These are phyloP conservation scores for Penicillium fuscoglaucum DNA, from an alignment of 2,329 filamentous ascomycete species.

Conservation along the genomic window DNA sequence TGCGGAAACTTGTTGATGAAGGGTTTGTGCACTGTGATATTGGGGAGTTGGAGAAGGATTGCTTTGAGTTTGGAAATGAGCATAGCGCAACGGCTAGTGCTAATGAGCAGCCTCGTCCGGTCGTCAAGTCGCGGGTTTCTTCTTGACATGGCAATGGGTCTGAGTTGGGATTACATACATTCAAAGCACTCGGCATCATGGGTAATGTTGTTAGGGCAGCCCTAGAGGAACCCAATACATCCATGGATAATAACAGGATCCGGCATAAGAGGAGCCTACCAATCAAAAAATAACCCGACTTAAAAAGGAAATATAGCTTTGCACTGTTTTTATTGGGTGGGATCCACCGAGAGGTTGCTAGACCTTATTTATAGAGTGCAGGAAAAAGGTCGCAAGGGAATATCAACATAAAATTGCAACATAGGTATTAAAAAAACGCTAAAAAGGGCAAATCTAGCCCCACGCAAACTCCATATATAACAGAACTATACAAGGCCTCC, in stretches of 20 bases:
- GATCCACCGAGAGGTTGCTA: no score
- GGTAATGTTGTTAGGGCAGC: not conserved
- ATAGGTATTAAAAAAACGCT: not conserved
- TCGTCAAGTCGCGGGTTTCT: not conserved
- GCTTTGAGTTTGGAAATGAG: no score
- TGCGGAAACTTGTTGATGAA: no score
- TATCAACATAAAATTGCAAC: not conserved
- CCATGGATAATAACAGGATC: not conserved
- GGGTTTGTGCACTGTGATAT: no score
- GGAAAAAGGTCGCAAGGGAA: not conserved
- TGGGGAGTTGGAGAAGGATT: no score
- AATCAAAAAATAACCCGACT: not conserved
- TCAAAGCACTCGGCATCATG: not conserved
- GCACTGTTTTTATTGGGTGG: no score
- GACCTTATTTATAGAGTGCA: not conserved
- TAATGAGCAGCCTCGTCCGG: no score
- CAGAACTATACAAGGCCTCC: not conserved
- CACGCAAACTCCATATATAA: not conserved
- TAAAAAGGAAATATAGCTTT: not conserved
- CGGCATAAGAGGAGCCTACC: not conserved
- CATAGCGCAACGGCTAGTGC: no score
- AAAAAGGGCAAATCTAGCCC: not conserved
- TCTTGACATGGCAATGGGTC: not conserved
- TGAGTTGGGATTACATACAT: not conserved
- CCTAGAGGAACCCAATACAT: not conserved